Conservation (phyloP, 495 filamentous ascomycete genomes). For the Penicillium flavigenum region DNA sequence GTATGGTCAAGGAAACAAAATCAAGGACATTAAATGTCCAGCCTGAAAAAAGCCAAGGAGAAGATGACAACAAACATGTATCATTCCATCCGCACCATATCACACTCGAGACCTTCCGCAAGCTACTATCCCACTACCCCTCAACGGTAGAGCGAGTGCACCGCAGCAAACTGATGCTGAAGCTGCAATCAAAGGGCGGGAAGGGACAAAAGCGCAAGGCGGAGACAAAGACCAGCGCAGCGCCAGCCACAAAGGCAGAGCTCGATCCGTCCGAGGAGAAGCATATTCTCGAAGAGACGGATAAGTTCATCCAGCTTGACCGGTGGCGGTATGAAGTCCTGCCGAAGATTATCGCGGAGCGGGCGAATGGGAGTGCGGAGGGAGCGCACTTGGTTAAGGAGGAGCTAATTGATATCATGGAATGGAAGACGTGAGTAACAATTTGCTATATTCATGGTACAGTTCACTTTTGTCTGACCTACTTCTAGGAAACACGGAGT, state of each 20-base stretch:
- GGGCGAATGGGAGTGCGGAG: slow-evolving; percentile 2
- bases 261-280: slow-evolving; percentile 15
- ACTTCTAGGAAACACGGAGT: slow-evolving; percentile 59
- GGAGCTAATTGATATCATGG: slow-evolving; percentile 51
- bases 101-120: slow-evolving; percentile 31
- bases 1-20: not conserved
- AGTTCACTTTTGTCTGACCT: slow-evolving; percentile 7
- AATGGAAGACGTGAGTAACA: slow-evolving; percentile 74
- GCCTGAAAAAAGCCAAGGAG: not conserved
- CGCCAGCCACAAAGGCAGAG: slow-evolving; percentile 13
- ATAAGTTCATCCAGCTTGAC: slow-evolving; percentile 32
- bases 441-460: not conserved
- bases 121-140: slow-evolving; percentile 34
- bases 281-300: slow-evolving; percentile 21
- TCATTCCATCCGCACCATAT: slow-evolving; percentile 33
- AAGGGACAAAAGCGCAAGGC: slow-evolving; percentile 17
- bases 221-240: slow-evolving; percentile 6
- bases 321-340: slow-evolving; percentile 38
- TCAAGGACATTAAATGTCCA: not conserved
- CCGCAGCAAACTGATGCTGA: slow-evolving; percentile 23
- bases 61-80: not conserved
- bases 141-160: slow-evolving; percentile 30
- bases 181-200: slow-evolving; percentile 25
- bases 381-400: slow-evolving; percentile 30
- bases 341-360: slow-evolving; percentile 18